Conservation (phyloP, 108 stramenopile genomes). For the Nitzschia sp. region DNA sequence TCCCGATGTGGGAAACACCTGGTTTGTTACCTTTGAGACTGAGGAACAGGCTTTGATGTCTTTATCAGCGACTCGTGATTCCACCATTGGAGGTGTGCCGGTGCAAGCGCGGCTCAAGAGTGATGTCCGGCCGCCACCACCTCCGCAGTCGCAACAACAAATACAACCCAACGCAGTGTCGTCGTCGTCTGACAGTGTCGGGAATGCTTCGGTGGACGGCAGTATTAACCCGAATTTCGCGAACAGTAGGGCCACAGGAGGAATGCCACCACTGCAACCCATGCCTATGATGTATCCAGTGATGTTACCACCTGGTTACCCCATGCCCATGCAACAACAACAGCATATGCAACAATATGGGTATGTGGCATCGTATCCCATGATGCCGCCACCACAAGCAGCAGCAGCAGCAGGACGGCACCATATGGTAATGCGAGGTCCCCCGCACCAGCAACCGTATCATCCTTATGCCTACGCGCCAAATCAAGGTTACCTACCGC, state of each 20-base stretch:
- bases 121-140: neutral
- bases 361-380: no score
- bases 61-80: neutral
- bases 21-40: conserved; percentile 10
- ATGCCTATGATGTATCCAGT: neutral
- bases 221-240: neutral
- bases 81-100: neutral
- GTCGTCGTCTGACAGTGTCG: neutral
- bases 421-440: no score
- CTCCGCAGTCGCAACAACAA: neutral
- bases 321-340: conserved; percentile 5
- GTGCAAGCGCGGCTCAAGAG: conserved; percentile 6
- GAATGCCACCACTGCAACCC: neutral
- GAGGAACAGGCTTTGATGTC: conserved; percentile 1
- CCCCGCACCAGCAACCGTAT: neutral
- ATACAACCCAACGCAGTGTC: neutral
- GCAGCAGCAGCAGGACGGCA: no score
- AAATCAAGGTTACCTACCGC: conserved; percentile 1
- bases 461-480: neutral
- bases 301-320: neutral
- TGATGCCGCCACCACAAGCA: neutral
- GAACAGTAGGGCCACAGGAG: neutral
- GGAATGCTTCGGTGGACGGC: neutral
- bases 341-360: conserved; percentile 1
- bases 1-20: conserved; percentile 11